Evolutionary conservation across 2,329 filamentous ascomycete species (phyloP).

Genomic region (Pseudogymnoascus sp.): DNA sequence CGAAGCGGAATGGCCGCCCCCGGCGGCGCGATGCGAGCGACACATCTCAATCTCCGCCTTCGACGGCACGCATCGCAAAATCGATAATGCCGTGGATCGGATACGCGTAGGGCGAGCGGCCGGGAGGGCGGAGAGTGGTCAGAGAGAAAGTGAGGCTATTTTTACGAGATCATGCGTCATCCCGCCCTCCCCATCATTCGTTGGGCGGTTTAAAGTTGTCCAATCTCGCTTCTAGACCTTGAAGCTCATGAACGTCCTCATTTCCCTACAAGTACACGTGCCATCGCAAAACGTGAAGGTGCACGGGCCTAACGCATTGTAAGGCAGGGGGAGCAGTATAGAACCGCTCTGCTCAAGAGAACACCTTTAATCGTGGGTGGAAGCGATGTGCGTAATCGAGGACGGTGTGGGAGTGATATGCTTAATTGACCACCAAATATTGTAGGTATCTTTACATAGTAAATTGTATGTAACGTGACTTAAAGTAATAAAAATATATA

Average conservation of each 20-base stretch:
- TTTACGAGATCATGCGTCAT: background rate
- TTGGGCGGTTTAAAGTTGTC: background rate
- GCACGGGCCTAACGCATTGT: too few relatives aligned
- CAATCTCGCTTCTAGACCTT: constrained; percentile 5
- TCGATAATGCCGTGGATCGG: background rate
- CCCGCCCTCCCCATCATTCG: background rate
- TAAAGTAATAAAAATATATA: too few relatives aligned
- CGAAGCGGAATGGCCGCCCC: background rate
- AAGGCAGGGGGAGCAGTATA: too few relatives aligned
- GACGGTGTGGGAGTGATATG: too few relatives aligned
- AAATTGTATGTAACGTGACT: too few relatives aligned
- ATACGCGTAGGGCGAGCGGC: background rate
- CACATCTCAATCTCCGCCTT: background rate
- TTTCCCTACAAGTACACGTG: background rate
- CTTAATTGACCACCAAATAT: too few relatives aligned
- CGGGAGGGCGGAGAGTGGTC: background rate
- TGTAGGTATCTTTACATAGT: too few relatives aligned
- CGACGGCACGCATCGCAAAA: background rate
- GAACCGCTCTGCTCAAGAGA: too few relatives aligned
- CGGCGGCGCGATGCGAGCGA: background rate
- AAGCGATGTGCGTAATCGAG: too few relatives aligned
- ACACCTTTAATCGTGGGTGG: too few relatives aligned
- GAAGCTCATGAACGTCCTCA: background rate
- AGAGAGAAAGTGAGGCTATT: background rate
- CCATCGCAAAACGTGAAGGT: too few relatives aligned